A percentile compares a stretch with the other conserved stretches of the same genome.
Evolutionary conservation across 2,329 filamentous ascomycete genomes (phyloP).

Genomic region (Penicillium sp.): DNA sequence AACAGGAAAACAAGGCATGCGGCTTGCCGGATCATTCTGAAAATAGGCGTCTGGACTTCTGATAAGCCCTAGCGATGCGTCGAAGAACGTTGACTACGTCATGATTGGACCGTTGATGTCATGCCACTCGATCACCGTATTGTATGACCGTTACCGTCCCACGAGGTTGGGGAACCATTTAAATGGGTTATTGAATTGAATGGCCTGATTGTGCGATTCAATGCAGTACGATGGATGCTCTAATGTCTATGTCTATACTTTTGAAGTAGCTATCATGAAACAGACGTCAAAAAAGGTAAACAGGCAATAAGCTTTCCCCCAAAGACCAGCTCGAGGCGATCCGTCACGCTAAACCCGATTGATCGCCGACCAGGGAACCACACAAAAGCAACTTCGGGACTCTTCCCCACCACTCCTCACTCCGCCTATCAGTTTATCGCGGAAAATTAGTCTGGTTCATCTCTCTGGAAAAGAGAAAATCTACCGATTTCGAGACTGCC

Average conservation of each 20-base stretch:
- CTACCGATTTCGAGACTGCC: not conserved
- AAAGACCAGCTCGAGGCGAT: conserved; percentile 21
- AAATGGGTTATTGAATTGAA: not conserved
- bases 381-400: conserved; percentile 26
- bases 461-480: not conserved
- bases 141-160: conserved; percentile 1
- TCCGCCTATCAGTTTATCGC: conserved; percentile 14
- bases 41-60: not conserved
- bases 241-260: not conserved
- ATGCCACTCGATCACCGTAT: conserved; percentile 22
- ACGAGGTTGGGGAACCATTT: not conserved
- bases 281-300: not conserved
- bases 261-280: not conserved
- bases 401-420: conserved; percentile 10
- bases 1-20: conserved; percentile 4
- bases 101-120: conserved; percentile 34
- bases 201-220: not conserved
- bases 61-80: not conserved
- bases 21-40: conserved; percentile 3
- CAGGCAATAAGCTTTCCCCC: conserved; percentile 16
- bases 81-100: conserved; percentile 26
- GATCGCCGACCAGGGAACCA: conserved; percentile 21
- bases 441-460: conserved; percentile 5
- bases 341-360: conserved; percentile 30
- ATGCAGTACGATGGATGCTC: not conserved